These are phyloP conservation scores for Ceratobasidium sp. DNA, from an alignment of 1,284 basidiomycete species.

Conservation along the genomic window DNA sequence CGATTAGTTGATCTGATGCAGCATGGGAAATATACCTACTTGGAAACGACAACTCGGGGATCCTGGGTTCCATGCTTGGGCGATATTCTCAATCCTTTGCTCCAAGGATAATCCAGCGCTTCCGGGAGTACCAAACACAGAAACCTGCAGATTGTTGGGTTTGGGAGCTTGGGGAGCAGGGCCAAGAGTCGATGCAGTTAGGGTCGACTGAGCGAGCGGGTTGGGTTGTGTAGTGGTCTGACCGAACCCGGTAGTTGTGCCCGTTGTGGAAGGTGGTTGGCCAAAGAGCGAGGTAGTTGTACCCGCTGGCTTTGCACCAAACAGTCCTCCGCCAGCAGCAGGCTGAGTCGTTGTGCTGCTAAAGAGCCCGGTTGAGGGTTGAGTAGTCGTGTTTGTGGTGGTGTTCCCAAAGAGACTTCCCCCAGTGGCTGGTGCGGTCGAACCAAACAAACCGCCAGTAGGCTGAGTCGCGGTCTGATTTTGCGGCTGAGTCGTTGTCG, in stretches of 20 bases:
- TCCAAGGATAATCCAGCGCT: constrained; percentile 51
- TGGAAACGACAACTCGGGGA: constrained; percentile 82
- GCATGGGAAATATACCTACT: constrained; percentile 55
- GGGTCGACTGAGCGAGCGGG: constrained; percentile 14
- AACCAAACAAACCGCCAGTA: constrained; percentile 44
- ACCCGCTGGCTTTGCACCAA: constrained; percentile 43
- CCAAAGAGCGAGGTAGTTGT: constrained; percentile 47
- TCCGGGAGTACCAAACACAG: constrained; percentile 47
- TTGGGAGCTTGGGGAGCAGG: constrained; percentile 45
- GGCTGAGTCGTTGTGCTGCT: constrained; percentile 44
- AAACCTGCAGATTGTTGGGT: constrained; percentile 48
- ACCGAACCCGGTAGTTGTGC: constrained; percentile 32
- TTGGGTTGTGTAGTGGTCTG: constrained; percentile 8
- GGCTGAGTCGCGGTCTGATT: constrained; percentile 22
- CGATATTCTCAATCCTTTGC: constrained; percentile 70
- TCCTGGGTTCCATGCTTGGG: constrained; percentile 74
- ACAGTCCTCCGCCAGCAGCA: constrained; percentile 38
- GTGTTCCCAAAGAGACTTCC: constrained; percentile 40
- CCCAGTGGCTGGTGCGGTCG: constrained; percentile 34
- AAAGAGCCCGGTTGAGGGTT: constrained; percentile 46
- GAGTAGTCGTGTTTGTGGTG: constrained; percentile 16
- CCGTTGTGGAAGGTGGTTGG: constrained; percentile 38
- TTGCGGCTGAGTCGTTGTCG: constrained; percentile 30
- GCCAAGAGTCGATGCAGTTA: constrained; percentile 37
- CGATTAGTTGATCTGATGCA: background rate